Base-by-base conservation (phyloP, 179 eudicot species). In the Spergularia azorica region DNA sequence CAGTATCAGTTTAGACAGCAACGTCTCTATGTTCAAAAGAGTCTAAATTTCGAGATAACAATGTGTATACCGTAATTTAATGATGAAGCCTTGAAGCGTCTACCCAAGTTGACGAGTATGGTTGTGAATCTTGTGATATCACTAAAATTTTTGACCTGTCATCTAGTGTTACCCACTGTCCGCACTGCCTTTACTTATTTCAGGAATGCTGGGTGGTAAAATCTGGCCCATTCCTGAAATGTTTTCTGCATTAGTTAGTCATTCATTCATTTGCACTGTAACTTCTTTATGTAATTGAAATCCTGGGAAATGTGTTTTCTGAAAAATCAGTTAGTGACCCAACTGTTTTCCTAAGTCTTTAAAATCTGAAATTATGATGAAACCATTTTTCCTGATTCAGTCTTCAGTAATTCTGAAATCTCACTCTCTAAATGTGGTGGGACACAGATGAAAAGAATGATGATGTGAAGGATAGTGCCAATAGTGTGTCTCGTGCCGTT, bases 361-460 rank as follows among this genome's bases (percentile, higher is more conserved):
- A 14, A 51, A 39, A 14, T 65, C 0, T 5, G 20, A 38, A 39
- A 5, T 65, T 51, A 65, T 39, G 70, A n/a, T 39, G 5, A 17
- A 39, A 16, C 0, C 15, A 54, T 46, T 41, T 3, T 63, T 14
- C 32, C 32, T 26, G 2, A 13, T 0, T 12, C 32, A 32, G 13
- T 0, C 17, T 13, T 68, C 11, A 20, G 2, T 48, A n/a, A 48
- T 38, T 68, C 39, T 8, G 1, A 18, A 41, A 60, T 6, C 36
- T 76, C 55, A 62, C 51, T 55, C 38, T 38, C 21, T 13, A 6
- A 15, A 65, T 66, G 36, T 18, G 77, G 76, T 70, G 74, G 69
- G 77, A 80, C 58, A 10, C 86, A 93, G 98, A 82, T 63, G 92
- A 83, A 71, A 90, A 83, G 83, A 66, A 52, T 80, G 88, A 84